These are phyloP conservation scores for Ceratobasidium papillatum DNA, from an alignment of 1,284 basidiomycete genomes.

Conservation along the genomic window DNA sequence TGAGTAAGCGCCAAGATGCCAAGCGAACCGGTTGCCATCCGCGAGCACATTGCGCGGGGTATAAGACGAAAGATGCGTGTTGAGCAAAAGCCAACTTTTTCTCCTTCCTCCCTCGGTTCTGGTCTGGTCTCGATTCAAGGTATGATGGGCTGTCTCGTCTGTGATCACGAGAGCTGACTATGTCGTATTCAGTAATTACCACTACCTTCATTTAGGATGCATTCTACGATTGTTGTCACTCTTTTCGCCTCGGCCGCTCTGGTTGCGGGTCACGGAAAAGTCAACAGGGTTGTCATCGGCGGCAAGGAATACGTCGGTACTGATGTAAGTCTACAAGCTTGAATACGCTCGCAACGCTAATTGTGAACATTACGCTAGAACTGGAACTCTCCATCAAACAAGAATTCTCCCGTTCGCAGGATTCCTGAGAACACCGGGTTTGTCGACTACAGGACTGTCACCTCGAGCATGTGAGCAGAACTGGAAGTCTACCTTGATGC, in stretches of 20 bases:
- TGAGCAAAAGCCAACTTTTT: background rate
- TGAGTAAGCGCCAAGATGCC: conserved; percentile 27
- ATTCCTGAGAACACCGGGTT: conserved; percentile 25
- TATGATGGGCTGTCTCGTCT: background rate
- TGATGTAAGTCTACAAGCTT: background rate
- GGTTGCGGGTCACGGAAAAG: conserved; percentile 14
- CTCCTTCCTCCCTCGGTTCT: conserved; percentile 2
- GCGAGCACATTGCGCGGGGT: background rate
- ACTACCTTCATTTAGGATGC: conserved; percentile 15
- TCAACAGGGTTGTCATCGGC: background rate
- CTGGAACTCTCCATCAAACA: conserved; percentile 19
- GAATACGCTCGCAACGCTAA: background rate
- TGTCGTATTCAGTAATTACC: background rate
- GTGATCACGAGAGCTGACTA: background rate
- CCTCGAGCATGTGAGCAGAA: conserved; percentile 6
- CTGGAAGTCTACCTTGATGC: background rate
- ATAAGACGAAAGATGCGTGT: background rate
- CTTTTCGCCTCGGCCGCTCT: conserved; percentile 39
- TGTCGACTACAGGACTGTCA: conserved; percentile 12
- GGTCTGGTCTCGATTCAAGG: conserved; percentile 17
- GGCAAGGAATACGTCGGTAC: conserved; percentile 6
- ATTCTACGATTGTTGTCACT: conserved; percentile 14
- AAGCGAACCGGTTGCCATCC: conserved; percentile 13
- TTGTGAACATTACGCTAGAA: background rate
- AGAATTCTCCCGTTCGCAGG: conserved; percentile 31